These are phyloP conservation scores for Citeromyces matritensis DNA, from an alignment of 805 yeast genomes.

Conservation along the genomic window DNA sequence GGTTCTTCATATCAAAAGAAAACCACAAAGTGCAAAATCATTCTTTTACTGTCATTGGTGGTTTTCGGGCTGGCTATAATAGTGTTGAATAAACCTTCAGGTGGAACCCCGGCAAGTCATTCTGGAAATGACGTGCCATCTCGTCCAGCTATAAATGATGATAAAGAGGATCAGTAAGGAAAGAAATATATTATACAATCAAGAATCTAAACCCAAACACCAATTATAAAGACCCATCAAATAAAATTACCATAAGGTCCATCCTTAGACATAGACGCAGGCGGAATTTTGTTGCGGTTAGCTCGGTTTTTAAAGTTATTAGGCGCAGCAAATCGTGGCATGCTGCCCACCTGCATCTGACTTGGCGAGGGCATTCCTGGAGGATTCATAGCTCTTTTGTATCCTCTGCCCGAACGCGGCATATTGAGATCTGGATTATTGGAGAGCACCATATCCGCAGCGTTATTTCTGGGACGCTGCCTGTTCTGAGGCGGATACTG, in stretches of 20 bases:
- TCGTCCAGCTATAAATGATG: background rate
- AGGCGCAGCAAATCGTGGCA: constrained; percentile 4
- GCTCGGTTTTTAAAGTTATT: constrained; percentile 4
- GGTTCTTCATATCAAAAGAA: constrained; percentile 78
- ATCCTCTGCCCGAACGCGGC: constrained; percentile 3
- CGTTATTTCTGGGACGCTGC: constrained; percentile 9
- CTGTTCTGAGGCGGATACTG: constrained; percentile 7
- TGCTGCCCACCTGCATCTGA: constrained; percentile 8
- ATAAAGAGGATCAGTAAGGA: background rate
- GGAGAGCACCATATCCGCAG: constrained; percentile 25
- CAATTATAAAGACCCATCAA: constrained; percentile 1
- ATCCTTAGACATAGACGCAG: constrained; percentile 23
- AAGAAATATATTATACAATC: constrained; percentile 1
- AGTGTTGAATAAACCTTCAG: constrained; percentile 49
- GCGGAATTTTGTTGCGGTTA: constrained; percentile 16
- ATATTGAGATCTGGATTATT: constrained; percentile 32
- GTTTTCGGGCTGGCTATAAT: constrained; percentile 60
- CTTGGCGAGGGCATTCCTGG: constrained; percentile 1
- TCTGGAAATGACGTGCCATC: constrained; percentile 9
- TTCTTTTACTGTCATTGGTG: constrained; percentile 53
- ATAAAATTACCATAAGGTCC: constrained; percentile 22
- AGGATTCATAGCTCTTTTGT: background rate
- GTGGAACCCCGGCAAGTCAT: constrained; percentile 13
- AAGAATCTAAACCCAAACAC: constrained; percentile 1
- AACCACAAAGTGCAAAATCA: constrained; percentile 82